A percentile compares a stretch with the other conserved stretches of the same genome.
Evolutionary conservation across 805 yeast genomes (phyloP).

Genomic region (Teunomyces kruisii): DNA sequence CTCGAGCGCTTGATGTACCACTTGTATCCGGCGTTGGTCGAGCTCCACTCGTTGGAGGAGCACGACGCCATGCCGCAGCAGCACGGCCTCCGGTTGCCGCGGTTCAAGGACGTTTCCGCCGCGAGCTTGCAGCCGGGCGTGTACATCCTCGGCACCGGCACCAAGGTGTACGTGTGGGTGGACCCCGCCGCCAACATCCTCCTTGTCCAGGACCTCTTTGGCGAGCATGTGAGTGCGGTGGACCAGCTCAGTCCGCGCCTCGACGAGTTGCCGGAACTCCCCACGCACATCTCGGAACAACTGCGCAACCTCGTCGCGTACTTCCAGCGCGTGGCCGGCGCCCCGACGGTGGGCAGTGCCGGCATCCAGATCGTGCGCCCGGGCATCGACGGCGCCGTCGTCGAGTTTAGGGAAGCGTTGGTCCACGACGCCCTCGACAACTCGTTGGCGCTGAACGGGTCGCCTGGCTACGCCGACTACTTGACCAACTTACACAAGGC

Average conservation of each 20-base stretch:
- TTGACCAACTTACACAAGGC: slow-evolving; percentile 66
- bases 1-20: slow-evolving; percentile 57
- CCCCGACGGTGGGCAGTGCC: slow-evolving; percentile 26
- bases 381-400: slow-evolving; percentile 60
- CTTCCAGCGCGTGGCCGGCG: slow-evolving; percentile 42
- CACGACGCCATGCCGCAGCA: slow-evolving; percentile 43
- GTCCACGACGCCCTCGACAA: slow-evolving; percentile 66
- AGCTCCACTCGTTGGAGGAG: slow-evolving; percentile 63
- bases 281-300: slow-evolving; percentile 67
- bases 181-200: slow-evolving; percentile 67
- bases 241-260: slow-evolving; percentile 47
- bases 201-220: slow-evolving; percentile 74
- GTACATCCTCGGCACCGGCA: slow-evolving; percentile 73
- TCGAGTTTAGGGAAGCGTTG: slow-evolving; percentile 53
- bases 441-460: slow-evolving; percentile 37
- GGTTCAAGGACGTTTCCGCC: slow-evolving; percentile 43
- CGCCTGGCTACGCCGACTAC: slow-evolving; percentile 63
- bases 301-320: slow-evolving; percentile 62
- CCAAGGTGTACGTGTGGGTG: slow-evolving; percentile 58
- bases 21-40: slow-evolving; percentile 78
- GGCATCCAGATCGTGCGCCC: slow-evolving; percentile 64
- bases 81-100: slow-evolving; percentile 51
- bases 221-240: slow-evolving; percentile 46
- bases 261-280: slow-evolving; percentile 67
- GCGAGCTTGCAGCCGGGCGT: slow-evolving; percentile 66